Percentiles rank a stretch among this genome's conserved stretches.
phyloP scores from a whole-genome alignment of 176 grass and related monocot genomes.

The Avena atlantica region DNA sequence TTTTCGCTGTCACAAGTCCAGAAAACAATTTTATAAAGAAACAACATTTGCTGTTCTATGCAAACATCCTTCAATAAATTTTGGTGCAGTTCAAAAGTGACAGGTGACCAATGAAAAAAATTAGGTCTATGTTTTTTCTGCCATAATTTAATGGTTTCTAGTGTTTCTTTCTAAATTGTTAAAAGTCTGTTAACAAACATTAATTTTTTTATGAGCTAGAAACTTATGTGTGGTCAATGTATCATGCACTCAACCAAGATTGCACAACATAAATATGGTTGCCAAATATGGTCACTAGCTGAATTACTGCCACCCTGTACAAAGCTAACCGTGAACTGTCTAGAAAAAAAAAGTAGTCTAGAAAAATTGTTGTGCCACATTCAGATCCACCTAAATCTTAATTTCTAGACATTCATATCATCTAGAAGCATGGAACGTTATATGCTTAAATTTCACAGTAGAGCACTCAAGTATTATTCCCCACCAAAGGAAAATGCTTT shows the following conservation, averaged over 20 bases:
- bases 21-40: not conserved
- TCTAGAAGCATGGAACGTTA: not conserved
- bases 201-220: not conserved
- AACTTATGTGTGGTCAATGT: not conserved
- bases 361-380: not conserved
- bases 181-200: not conserved
- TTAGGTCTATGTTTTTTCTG: not conserved
- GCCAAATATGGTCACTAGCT: not conserved
- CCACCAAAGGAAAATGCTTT: slow-evolving; percentile 18
- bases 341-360: not conserved
- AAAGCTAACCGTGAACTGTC: not conserved
- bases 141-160: slow-evolving; percentile 1
- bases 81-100: not conserved
- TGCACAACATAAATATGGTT: not conserved
- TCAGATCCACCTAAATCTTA: not conserved
- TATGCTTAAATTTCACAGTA: slow-evolving; percentile 22
- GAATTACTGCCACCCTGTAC: not conserved
- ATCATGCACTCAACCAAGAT: not conserved
- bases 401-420: not conserved
- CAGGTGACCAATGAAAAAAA: not conserved
- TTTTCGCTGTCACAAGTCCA: not conserved
- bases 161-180: not conserved
- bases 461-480: not conserved
- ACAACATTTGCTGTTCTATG: not conserved
- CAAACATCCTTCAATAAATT: not conserved